phyloP scores from a whole-genome alignment of 179 eudicot species.

The Nepenthes alata region DNA sequence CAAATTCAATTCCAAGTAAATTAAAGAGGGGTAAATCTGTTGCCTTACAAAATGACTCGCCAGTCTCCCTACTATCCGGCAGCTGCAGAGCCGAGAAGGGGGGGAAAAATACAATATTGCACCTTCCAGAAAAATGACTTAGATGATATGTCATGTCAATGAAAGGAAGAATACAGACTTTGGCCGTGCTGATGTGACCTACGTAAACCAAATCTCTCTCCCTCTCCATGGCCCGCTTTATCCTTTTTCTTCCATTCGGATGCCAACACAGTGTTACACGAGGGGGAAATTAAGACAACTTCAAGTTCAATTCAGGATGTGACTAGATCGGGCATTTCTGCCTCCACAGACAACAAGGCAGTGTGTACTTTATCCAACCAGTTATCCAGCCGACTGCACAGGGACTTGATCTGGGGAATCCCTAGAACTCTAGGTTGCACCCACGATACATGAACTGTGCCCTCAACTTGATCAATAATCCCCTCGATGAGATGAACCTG shows the following conservation, averaged over 20 bases:
- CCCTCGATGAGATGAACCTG: slow-evolving; percentile 98
- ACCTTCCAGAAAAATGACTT: slow-evolving; percentile 13
- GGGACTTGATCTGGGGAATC: slow-evolving; percentile 60
- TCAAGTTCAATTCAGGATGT: slow-evolving; percentile 30
- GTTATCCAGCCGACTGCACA: slow-evolving; percentile 66
- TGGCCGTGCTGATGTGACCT: not conserved
- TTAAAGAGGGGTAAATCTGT: not conserved
- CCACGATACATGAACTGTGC: slow-evolving; percentile 89
- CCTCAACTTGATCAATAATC: slow-evolving; percentile 85
- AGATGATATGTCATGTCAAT: slow-evolving; percentile 4
- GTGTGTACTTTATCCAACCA: slow-evolving; percentile 88
- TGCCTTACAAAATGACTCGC: slow-evolving; percentile 3
- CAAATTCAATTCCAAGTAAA: not conserved
- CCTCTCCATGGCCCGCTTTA: slow-evolving; percentile 3
- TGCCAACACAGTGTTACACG: slow-evolving; percentile 9
- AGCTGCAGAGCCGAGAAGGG: not conserved
- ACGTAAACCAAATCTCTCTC: slow-evolving; percentile 5
- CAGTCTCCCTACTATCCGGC: slow-evolving; percentile 1
- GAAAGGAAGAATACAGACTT: slow-evolving; percentile 11
- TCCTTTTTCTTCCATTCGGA: not conserved
- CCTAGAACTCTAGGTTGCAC: slow-evolving; percentile 95
- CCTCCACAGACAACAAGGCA: slow-evolving; percentile 80
- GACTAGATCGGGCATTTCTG: slow-evolving; percentile 88
- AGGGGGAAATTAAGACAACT: slow-evolving; percentile 3
- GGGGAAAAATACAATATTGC: slow-evolving; percentile 10